phyloP scores from a whole-genome alignment of 352 stramenopile species.

The Aphanomyces invadans region DNA sequence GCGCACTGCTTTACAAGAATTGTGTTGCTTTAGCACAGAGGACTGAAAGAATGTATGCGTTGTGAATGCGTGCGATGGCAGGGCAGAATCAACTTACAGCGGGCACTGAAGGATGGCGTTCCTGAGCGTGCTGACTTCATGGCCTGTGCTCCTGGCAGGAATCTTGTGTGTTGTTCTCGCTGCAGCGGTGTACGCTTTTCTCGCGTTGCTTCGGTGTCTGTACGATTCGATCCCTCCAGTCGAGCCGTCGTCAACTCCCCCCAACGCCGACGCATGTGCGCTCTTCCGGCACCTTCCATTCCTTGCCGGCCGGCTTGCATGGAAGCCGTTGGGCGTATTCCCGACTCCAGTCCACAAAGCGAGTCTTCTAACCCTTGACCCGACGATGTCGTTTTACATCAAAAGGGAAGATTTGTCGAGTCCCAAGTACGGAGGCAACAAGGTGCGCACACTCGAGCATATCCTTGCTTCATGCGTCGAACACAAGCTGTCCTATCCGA shows the following conservation, averaged over 20 bases:
- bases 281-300: constrained; percentile 24
- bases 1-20: no score
- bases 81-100: no score
- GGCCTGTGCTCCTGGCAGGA: no score
- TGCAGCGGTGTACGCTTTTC: not conserved
- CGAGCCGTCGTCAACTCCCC: not conserved
- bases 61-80: no score
- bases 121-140: not conserved
- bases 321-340: constrained; percentile 17
- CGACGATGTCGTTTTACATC: not conserved
- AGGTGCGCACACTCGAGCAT: constrained; percentile 23
- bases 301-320: constrained; percentile 8
- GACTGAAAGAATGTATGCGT: no score
- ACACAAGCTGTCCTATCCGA: not conserved
- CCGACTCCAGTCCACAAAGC: constrained; percentile 20
- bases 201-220: not conserved
- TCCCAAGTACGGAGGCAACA: constrained; percentile 22
- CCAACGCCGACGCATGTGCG: not conserved
- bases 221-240: constrained; percentile 8
- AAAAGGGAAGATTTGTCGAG: constrained; percentile 23
- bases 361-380: not conserved
- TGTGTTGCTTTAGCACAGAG: no score
- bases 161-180: not conserved
- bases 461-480: constrained; percentile 8
- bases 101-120: not conserved